A percentile compares a stretch with the other conserved stretches of the same genome.
Evolutionary conservation across 768 basidiomycete species (phyloP).

Genomic region (Boletus pseudo-olivaceus): DNA sequence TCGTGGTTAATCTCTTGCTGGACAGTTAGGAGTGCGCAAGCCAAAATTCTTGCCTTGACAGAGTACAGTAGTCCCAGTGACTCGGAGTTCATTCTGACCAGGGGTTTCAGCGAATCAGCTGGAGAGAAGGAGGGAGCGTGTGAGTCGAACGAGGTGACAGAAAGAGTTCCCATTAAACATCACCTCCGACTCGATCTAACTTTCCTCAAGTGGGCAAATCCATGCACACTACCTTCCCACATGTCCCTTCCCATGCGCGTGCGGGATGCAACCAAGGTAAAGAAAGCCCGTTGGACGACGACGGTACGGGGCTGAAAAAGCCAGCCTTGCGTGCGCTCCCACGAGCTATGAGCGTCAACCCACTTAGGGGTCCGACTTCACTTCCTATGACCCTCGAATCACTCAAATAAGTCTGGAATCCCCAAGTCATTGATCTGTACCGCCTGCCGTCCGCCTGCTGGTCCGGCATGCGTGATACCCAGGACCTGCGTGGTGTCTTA

Average conservation of each 20-base stretch:
- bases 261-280: conserved; percentile 1
- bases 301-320: conserved; percentile 1
- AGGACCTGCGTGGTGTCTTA: conserved; percentile 30
- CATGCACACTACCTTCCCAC: conserved; percentile 8
- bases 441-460: conserved; percentile 32
- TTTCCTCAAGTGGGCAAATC: conserved; percentile 4
- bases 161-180: background rate
- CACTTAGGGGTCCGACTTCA: conserved; percentile 30
- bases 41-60: background rate
- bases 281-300: background rate
- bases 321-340: conserved; percentile 20
- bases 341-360: conserved; percentile 26
- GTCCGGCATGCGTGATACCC: conserved; percentile 29
- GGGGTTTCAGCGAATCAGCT: conserved; percentile 7
- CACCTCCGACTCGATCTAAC: conserved; percentile 5
- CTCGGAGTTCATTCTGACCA: conserved; percentile 16
- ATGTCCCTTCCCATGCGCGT: conserved; percentile 4
- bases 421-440: conserved; percentile 30
- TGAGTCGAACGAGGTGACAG: conserved; percentile 24
- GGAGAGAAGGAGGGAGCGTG: conserved; percentile 15
- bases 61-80: conserved; percentile 11
- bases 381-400: conserved; percentile 21
- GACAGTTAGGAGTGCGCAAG: background rate
- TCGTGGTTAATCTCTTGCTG: conserved; percentile 26
- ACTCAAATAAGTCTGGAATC: conserved; percentile 31